phyloP scores from a whole-genome alignment of 306 rosid species.

The Carpinus fangiana region DNA sequence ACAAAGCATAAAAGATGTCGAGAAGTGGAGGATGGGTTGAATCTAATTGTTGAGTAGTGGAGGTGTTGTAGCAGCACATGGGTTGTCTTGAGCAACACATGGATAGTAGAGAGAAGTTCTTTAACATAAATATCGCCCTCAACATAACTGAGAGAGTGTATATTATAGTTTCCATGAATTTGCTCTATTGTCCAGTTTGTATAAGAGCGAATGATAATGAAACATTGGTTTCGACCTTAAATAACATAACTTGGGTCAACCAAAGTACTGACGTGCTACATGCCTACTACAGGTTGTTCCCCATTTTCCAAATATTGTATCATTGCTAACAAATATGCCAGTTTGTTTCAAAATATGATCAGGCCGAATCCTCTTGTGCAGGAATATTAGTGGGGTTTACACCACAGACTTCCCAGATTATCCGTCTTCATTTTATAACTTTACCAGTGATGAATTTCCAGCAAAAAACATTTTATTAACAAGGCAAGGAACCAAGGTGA shows the following conservation, averaged over 20 bases:
- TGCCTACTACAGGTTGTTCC: constrained; percentile 44
- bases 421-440: too few species aligned
- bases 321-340: not conserved
- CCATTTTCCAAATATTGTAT: not conserved
- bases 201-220: constrained; percentile 34
- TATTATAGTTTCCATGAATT: constrained; percentile 32
- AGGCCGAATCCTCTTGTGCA: not conserved
- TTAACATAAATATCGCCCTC: constrained; percentile 36
- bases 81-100: too few species aligned
- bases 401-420: too few species aligned
- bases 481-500: constrained; percentile 29
- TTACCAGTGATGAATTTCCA: constrained; percentile 32
- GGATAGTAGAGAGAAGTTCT: too few species aligned
- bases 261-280: constrained; percentile 12
- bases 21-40: too few species aligned
- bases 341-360: not conserved
- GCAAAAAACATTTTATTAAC: constrained; percentile 12
- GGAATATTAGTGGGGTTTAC: constrained; percentile 39
- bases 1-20: too few species aligned
- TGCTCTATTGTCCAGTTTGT: constrained; percentile 34
- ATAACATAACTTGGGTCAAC: constrained; percentile 46
- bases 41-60: too few species aligned
- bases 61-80: too few species aligned
- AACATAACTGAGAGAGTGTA: constrained; percentile 30
- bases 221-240: constrained; percentile 34